A percentile compares a stretch with the other conserved stretches of the same genome.
phyloP scores from a whole-genome alignment of 441 rosid species.

The Gossypium davidsonii region DNA sequence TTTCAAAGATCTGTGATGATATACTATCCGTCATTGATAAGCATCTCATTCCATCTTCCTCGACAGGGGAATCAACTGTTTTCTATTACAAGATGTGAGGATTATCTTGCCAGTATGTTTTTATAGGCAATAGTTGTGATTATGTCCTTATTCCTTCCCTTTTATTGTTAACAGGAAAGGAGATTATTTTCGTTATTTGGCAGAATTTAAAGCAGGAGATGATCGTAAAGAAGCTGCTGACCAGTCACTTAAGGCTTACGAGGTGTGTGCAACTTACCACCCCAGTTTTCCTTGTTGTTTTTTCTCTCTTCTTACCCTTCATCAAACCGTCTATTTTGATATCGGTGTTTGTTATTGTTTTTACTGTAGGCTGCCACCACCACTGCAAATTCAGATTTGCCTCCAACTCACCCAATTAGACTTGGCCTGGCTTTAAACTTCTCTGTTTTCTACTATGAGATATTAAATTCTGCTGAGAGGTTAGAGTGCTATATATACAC shows the following conservation, averaged over 20 bases:
- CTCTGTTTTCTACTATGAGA: constrained; percentile 89
- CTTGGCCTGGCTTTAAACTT: constrained; percentile 87
- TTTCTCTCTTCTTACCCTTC: not conserved
- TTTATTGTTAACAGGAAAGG: constrained; percentile 58
- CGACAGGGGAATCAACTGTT: constrained; percentile 67
- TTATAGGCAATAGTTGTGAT: not conserved
- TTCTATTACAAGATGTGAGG: constrained; percentile 76
- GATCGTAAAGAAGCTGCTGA: constrained; percentile 86
- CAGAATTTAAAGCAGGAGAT: constrained; percentile 65
- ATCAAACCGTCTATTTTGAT: not conserved
- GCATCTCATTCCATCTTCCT: constrained; percentile 69
- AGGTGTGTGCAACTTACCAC: constrained; percentile 32
- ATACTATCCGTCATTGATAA: constrained; percentile 60
- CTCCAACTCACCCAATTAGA: constrained; percentile 86
- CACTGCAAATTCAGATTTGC: constrained; percentile 54
- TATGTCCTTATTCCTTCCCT: not conserved
- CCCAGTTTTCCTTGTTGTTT: not conserved
- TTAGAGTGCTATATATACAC: not conserved
- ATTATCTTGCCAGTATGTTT: not conserved
- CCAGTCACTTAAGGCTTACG: constrained; percentile 81
- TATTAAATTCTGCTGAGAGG: constrained; percentile 84
- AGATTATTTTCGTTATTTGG: constrained; percentile 76
- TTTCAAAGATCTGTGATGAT: constrained; percentile 59
- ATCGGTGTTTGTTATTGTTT: constrained; percentile 10
- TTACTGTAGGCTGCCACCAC: constrained; percentile 58